Evolutionary conservation across 805 yeast genomes (phyloP).

Genomic region (Candida maesae): DNA sequence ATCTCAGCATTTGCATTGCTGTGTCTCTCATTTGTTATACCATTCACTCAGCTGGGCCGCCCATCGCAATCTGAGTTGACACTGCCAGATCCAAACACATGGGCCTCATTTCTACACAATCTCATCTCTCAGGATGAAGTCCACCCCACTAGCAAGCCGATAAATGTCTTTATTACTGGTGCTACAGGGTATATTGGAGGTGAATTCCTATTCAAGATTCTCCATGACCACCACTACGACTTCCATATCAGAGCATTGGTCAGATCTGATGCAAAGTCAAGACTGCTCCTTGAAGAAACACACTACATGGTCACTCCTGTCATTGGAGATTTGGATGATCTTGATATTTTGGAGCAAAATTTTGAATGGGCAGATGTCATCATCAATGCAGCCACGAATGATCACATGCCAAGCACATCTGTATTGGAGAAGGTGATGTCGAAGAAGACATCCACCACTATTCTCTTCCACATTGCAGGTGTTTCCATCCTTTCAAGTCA

Average conservation of each 20-base stretch:
- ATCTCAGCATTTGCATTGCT: no score
- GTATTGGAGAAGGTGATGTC: conserved; percentile 24
- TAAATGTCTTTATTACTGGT: conserved; percentile 22
- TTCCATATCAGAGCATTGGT: conserved; percentile 26
- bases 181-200: conserved; percentile 37
- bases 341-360: conserved; percentile 18
- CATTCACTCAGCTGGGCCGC: no score
- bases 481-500: conserved; percentile 10
- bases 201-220: conserved; percentile 26
- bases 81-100: no score
- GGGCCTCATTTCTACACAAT: no score
- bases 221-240: conserved; percentile 7
- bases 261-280: conserved; percentile 24
- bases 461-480: conserved; percentile 36
- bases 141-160: no score
- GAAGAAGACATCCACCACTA: conserved; percentile 24
- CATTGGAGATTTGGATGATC: conserved; percentile 25
- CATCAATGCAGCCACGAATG: conserved; percentile 32
- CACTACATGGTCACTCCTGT: conserved; percentile 22
- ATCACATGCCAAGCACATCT: conserved; percentile 27
- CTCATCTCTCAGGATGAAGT: no score
- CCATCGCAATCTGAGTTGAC: no score
- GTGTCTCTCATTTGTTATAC: no score
- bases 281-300: conserved; percentile 11
- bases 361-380: conserved; percentile 28